phyloP scores from a whole-genome alignment of 768 basidiomycete genomes.

The Xerocomus potaroensis region DNA sequence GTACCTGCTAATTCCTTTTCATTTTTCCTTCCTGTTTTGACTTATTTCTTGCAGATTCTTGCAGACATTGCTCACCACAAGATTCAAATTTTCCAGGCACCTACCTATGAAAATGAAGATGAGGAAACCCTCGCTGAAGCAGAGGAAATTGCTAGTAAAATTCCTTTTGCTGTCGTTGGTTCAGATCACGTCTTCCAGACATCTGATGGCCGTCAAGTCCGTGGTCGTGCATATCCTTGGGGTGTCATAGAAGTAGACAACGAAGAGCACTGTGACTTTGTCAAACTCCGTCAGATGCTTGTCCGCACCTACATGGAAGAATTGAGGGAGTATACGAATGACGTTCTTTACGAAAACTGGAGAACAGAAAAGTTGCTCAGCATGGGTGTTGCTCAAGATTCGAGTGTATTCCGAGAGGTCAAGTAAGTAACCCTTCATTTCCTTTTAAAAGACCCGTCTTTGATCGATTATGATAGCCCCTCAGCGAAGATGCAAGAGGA shows the following conservation, averaged over 20 bases:
- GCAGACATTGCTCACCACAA: slow-evolving; percentile 92
- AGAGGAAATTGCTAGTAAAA: slow-evolving; percentile 96
- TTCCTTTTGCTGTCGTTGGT: slow-evolving; percentile 97
- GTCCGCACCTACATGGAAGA: slow-evolving; percentile 99
- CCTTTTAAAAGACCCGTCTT: not conserved
- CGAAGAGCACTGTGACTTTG: slow-evolving; percentile 98
- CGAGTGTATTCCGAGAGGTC: slow-evolving; percentile 97
- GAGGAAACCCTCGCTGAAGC: slow-evolving; percentile 97
- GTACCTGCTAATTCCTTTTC: slow-evolving; percentile 39
- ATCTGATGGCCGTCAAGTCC: slow-evolving; percentile 86
- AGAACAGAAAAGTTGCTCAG: slow-evolving; percentile 91
- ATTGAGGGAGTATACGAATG: slow-evolving; percentile 93
- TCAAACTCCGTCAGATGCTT: slow-evolving; percentile 99
- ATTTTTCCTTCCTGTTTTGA: not conserved
- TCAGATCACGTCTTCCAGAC: slow-evolving; percentile 80
- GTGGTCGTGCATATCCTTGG: slow-evolving; percentile 97
- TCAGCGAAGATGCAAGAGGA: slow-evolving; percentile 96
- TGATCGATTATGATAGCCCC: slow-evolving; percentile 53
- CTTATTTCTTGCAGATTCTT: slow-evolving; percentile 58
- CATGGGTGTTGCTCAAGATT: slow-evolving; percentile 98
- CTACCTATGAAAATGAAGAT: slow-evolving; percentile 96
- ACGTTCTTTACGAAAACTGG: slow-evolving; percentile 97
- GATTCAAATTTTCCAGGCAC: slow-evolving; percentile 97
- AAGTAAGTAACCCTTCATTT: slow-evolving; percentile 59
- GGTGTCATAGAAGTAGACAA: slow-evolving; percentile 99